phyloP scores from a whole-genome alignment of 768 basidiomycete species.

The Mycena pura region DNA sequence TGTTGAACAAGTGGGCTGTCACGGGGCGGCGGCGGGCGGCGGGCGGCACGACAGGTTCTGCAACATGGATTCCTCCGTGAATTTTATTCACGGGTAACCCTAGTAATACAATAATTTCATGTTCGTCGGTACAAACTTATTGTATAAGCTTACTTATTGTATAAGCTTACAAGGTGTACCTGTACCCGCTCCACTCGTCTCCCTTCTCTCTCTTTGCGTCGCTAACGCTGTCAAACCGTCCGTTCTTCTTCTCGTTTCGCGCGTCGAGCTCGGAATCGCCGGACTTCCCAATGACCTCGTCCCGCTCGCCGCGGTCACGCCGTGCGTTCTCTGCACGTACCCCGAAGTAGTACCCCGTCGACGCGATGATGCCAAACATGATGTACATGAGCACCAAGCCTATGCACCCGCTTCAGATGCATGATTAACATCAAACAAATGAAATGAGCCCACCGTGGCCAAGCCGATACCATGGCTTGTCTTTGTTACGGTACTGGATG shows the following conservation, averaged over 20 bases:
- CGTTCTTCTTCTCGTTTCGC: conserved; percentile 59
- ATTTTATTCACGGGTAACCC: no score
- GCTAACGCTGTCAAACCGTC: conserved; percentile 60
- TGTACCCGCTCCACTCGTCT: conserved; percentile 78
- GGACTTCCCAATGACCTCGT: conserved; percentile 68
- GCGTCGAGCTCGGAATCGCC: conserved; percentile 40
- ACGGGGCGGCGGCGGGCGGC: no score
- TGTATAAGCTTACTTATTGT: background rate
- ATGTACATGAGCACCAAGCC: conserved; percentile 79
- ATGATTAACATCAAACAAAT: background rate
- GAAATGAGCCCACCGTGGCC: conserved; percentile 43
- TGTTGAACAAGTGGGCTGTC: no score
- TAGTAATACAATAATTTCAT: background rate
- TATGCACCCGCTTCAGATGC: conserved; percentile 39
- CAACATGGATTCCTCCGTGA: no score
- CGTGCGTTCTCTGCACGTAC: conserved; percentile 67
- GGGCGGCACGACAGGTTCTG: no score
- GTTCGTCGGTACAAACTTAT: background rate
- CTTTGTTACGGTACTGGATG: conserved; percentile 64
- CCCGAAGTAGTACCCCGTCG: conserved; percentile 46
- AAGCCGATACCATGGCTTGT: conserved; percentile 73
- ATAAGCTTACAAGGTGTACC: conserved; percentile 61
- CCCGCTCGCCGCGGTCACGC: conserved; percentile 70
- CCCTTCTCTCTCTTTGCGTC: conserved; percentile 76
- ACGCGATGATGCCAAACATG: conserved; percentile 61